Evolutionary conservation across 768 basidiomycete genomes (phyloP).

Genomic region (Bullera alba): DNA sequence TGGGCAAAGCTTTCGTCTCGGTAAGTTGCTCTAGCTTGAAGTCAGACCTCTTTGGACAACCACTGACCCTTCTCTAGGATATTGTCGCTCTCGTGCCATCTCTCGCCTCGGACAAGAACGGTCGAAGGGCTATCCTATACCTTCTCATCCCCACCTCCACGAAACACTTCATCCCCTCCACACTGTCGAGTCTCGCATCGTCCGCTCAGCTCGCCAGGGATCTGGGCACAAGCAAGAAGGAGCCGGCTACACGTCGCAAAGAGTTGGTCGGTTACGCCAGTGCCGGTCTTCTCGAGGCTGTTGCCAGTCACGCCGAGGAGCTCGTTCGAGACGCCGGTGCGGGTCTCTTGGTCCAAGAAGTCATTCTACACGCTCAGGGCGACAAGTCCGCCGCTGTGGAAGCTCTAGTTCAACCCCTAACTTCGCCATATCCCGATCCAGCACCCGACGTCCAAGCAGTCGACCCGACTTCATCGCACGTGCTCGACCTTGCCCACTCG

Average conservation of each 20-base stretch:
- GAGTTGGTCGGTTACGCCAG: slow-evolving; percentile 72
- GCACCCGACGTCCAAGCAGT: slow-evolving; percentile 24
- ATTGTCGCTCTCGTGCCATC: slow-evolving; percentile 58
- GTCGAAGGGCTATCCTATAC: slow-evolving; percentile 74
- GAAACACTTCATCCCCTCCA: slow-evolving; percentile 78
- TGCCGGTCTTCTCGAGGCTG: slow-evolving; percentile 63
- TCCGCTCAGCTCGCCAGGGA: slow-evolving; percentile 55
- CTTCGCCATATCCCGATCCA: slow-evolving; percentile 47
- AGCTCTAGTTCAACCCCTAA: slow-evolving; percentile 58
- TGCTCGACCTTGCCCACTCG: slow-evolving; percentile 73
- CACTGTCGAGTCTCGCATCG: slow-evolving; percentile 63
- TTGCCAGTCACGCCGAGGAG: slow-evolving; percentile 57
- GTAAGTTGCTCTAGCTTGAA: slow-evolving; percentile 8
- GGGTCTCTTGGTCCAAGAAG: slow-evolving; percentile 67
- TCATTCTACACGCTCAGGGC: slow-evolving; percentile 78
- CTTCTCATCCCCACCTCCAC: slow-evolving; percentile 74
- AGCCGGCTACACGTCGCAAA: slow-evolving; percentile 54
- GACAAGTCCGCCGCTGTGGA: slow-evolving; percentile 64
- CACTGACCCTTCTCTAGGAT: slow-evolving; percentile 43
- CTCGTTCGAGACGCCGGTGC: slow-evolving; percentile 70
- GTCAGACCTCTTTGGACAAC: background rate
- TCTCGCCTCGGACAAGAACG: slow-evolving; percentile 55
- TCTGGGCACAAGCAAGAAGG: slow-evolving; percentile 72
- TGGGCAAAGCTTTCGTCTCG: slow-evolving; percentile 67
- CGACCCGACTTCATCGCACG: slow-evolving; percentile 54